phyloP scores from a whole-genome alignment of 2,329 filamentous ascomycete species.

The Cladorrhinum sp. region DNA sequence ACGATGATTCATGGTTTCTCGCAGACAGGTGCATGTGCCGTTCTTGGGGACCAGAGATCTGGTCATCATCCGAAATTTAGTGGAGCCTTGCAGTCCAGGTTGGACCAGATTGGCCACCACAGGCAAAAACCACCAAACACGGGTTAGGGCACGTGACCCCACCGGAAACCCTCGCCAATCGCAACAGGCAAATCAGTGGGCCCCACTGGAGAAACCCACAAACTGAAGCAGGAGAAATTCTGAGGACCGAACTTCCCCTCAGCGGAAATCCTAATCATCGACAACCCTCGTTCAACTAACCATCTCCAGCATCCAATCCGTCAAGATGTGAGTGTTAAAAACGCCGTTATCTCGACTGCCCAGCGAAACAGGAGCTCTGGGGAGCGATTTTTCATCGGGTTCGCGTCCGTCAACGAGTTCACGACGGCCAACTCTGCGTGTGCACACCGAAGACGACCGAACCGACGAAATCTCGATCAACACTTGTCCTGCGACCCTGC shows the following conservation, averaged over 20 bases:
- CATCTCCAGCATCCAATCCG: constrained; percentile 37
- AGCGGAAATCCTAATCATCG: constrained; percentile 32
- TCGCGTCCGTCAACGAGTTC: constrained; percentile 6
- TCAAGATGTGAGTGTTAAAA: constrained; percentile 39
- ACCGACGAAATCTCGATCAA: constrained; percentile 12
- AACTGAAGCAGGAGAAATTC: constrained; percentile 33
- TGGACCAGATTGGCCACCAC: background rate
- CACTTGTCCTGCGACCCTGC: constrained; percentile 14
- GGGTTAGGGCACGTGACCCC: constrained; percentile 23
- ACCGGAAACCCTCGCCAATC: constrained; percentile 29
- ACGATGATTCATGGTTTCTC: no score
- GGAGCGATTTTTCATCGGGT: constrained; percentile 14
- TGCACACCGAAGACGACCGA: constrained; percentile 1
- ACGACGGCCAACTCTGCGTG: constrained; percentile 12
- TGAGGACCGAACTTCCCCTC: constrained; percentile 31
- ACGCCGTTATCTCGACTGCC: constrained; percentile 12
- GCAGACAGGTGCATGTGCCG: no score
- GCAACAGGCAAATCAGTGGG: constrained; percentile 12
- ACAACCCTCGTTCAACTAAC: constrained; percentile 34
- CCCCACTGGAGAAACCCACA: constrained; percentile 31
- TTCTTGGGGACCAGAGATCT: no score
- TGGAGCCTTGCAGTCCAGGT: background rate
- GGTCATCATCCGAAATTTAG: background rate
- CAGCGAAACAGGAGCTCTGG: constrained; percentile 9
- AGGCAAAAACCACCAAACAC: constrained; percentile 2